A percentile compares a stretch with the other conserved stretches of the same genome.
Conservation (phyloP, 768 basidiomycete genomes). For the Phlegmacium glaucopus region DNA sequence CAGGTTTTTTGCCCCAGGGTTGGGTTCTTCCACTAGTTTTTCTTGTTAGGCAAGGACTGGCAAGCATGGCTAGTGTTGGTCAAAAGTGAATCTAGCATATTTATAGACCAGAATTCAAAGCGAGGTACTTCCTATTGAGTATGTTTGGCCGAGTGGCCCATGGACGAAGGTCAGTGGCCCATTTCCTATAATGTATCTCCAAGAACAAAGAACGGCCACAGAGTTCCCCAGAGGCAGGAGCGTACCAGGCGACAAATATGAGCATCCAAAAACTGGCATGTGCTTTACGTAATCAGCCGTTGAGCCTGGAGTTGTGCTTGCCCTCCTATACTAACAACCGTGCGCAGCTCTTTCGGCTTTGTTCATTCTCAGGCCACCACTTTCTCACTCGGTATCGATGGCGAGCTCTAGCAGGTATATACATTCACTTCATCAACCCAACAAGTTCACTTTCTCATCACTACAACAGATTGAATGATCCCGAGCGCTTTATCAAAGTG, state of each 20-base stretch:
- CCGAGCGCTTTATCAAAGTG: slow-evolving; percentile 46
- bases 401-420: slow-evolving; percentile 33
- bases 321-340: slow-evolving; percentile 3
- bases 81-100: background rate
- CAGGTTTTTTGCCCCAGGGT: background rate
- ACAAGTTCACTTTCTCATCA: slow-evolving; percentile 3
- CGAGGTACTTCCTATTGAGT: too few species aligned
- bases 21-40: background rate
- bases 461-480: slow-evolving; percentile 40
- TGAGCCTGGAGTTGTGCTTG: background rate
- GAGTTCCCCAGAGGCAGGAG: too few species aligned
- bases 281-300: too few species aligned
- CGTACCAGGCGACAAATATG: too few species aligned
- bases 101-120: background rate
- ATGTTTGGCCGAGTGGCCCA: background rate
- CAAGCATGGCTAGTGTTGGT: background rate
- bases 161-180: too few species aligned
- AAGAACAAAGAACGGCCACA: too few species aligned
- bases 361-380: background rate
- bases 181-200: too few species aligned
- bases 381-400: slow-evolving; percentile 12
- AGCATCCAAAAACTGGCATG: too few species aligned
- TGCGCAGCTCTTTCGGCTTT: background rate
- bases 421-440: background rate
- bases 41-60: background rate